Evolutionary conservation across 2,329 filamentous ascomycete genomes (phyloP), one percentile per base, ranked within the genome.

Genomic region (Allantophomopsis cytisporea): DNA sequence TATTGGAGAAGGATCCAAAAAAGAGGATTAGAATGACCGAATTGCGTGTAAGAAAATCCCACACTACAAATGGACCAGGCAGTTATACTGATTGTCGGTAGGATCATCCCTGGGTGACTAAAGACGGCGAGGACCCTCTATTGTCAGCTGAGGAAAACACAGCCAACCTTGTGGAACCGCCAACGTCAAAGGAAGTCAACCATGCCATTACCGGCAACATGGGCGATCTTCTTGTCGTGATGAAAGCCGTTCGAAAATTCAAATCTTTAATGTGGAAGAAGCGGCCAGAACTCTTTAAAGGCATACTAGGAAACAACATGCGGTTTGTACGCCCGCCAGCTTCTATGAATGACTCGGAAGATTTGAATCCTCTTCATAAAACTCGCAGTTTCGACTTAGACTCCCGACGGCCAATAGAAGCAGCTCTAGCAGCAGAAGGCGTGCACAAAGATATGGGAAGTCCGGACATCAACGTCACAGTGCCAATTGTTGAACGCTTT

Each of bases 81-180:
- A 4, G 15, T 35, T n/a, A 35, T 44, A 28, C 39, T 47, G 36
- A 47, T 35, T 20, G 33, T n/a, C 37, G 40, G 17, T 43, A 95
- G 89, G 73, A 80, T 50, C 91, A 98, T 55, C 76, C 86, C 0
- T 98, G 91, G 91, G 86, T 98, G 12, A 96, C 89, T 5, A 82
- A 76, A 52, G 62, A 73, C 41, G 88, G 86, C 12, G 71, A 65
- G 7, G 89, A 96, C 57, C 76, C 76, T 44, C 65, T 98, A 12
- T 68, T 96, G 11, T 75, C 85, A 7, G 71, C 75, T 35, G 82
- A 87, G 46, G 88, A 95, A 54, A 98, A 98, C 50, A 93, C 84
- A 34, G 74, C 80, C 10, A 71, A 87, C 46, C 64, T 86, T 13
- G 68, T 96, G 23, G 84, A 87, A 44, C 74, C 79, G 5, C 89